A percentile compares a stretch with the other conserved stretches of the same genome.
Evolutionary conservation across 2,329 filamentous ascomycete genomes (phyloP).

Genomic region (Aspergillus pseudoviridinutans): DNA sequence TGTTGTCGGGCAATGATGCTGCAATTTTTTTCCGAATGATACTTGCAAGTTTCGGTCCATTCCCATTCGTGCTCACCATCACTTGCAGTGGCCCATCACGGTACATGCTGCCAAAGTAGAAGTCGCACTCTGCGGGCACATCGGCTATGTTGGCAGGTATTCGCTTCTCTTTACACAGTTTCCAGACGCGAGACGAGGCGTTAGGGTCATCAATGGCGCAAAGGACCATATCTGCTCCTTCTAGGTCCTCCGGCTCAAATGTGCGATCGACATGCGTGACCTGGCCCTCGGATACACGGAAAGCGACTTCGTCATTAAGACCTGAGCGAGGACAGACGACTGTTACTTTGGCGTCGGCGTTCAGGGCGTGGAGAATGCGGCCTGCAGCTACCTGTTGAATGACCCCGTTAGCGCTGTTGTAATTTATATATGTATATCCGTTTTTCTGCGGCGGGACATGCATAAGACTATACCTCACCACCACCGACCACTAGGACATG

Average conservation of each 20-base stretch:
- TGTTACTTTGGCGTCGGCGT: conserved; percentile 87
- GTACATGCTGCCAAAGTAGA: conserved; percentile 96
- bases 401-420: conserved; percentile 20
- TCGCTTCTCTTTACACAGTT: conserved; percentile 77
- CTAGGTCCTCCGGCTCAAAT: conserved; percentile 83
- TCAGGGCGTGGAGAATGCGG: conserved; percentile 88
- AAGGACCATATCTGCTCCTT: conserved; percentile 79
- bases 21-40: conserved; percentile 82
- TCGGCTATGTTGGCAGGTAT: conserved; percentile 96
- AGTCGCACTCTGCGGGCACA: conserved; percentile 94
- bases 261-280: conserved; percentile 76
- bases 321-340: conserved; percentile 76
- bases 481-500: conserved; percentile 89
- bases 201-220: conserved; percentile 90
- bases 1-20: conserved; percentile 67
- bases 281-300: conserved; percentile 70
- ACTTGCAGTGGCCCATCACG: conserved; percentile 93
- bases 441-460: conserved; percentile 1
- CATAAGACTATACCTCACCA: conserved; percentile 67
- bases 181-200: conserved; percentile 88
- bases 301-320: conserved; percentile 82
- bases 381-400: conserved; percentile 78
- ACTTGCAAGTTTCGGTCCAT: conserved; percentile 85
- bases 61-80: conserved; percentile 98
- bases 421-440: conserved; percentile 10